Conservation (phyloP, 2,329 filamentous ascomycete species). For the Pseudogymnoascus sp. region DNA sequence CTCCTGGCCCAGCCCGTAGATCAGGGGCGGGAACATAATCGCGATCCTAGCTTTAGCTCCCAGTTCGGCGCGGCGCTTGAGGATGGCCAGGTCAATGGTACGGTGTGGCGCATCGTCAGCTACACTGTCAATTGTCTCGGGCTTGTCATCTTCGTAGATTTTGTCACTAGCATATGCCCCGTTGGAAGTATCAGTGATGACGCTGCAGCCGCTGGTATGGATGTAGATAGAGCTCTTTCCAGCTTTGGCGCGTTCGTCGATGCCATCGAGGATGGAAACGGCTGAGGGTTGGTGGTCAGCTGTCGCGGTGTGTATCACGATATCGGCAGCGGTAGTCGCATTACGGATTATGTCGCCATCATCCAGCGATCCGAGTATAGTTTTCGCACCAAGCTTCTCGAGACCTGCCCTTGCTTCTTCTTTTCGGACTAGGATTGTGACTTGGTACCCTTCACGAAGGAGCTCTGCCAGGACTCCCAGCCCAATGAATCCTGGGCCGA, state of each 20-base stretch:
- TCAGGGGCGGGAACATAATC: conserved; percentile 39
- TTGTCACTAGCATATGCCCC: conserved; percentile 30
- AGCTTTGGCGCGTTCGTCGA: conserved; percentile 31
- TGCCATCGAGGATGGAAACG: conserved; percentile 36
- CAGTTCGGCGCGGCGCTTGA: conserved; percentile 30
- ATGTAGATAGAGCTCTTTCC: conserved; percentile 37
- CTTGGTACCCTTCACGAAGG: conserved; percentile 32
- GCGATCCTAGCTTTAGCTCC: conserved; percentile 35
- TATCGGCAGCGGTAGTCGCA: conserved; percentile 31
- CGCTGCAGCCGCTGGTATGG: conserved; percentile 38
- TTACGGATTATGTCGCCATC: conserved; percentile 33
- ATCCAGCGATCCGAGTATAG: conserved; percentile 34
- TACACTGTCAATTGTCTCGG: conserved; percentile 33
- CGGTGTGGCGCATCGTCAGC: conserved; percentile 37
- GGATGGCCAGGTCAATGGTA: conserved; percentile 37
- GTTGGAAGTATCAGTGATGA: conserved; percentile 32
- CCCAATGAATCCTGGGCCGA: conserved; percentile 41
- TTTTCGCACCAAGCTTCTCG: conserved; percentile 29
- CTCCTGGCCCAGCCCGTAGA: conserved; percentile 38
- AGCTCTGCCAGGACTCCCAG: conserved; percentile 39
- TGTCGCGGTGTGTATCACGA: conserved; percentile 41
- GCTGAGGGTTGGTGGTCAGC: conserved; percentile 39
- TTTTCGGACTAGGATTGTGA: conserved; percentile 36
- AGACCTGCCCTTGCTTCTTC: conserved; percentile 31
- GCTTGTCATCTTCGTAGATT: conserved; percentile 36